phyloP scores from a whole-genome alignment of 257 asterid genomes.

The Fraxinus excelsior region DNA sequence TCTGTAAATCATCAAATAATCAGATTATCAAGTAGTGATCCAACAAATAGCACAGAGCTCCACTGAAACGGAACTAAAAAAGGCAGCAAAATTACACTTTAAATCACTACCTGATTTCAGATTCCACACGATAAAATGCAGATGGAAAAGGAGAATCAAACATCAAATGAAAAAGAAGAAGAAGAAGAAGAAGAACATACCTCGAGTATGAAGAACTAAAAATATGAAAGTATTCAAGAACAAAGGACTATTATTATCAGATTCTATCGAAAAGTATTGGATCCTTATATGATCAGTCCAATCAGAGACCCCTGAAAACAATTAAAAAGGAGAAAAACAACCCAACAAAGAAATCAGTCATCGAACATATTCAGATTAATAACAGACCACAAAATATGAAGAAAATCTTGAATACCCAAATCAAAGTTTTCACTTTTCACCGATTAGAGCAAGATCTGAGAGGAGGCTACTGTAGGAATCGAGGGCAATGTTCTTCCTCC shows the following conservation, averaged over 20 bases:
- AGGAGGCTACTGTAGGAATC: slow-evolving; percentile 24
- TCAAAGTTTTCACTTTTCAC: slow-evolving; percentile 13
- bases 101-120: not conserved
- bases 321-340: slow-evolving; percentile 6
- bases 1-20: not conserved
- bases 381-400: not conserved
- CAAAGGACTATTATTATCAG: slow-evolving; percentile 13
- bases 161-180: not conserved
- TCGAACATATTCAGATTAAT: not conserved
- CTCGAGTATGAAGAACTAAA: slow-evolving; percentile 19
- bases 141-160: slow-evolving; percentile 7
- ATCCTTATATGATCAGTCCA: slow-evolving; percentile 30
- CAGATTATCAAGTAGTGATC: not conserved
- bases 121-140: slow-evolving; percentile 4
- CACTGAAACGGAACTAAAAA: not conserved
- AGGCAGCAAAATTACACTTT: not conserved
- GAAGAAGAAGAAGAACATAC: not conserved
- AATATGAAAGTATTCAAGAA: not conserved
- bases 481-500: slow-evolving; percentile 27
- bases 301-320: slow-evolving; percentile 12
- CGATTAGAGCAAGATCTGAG: slow-evolving; percentile 26
- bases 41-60: not conserved
- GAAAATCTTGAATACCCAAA: slow-evolving; percentile 28
- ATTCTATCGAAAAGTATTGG: slow-evolving; percentile 19
- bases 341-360: slow-evolving; percentile 11